Conservation (phyloP, 2,329 filamentous ascomycete genomes). For the Chrysoporthe puriensis region DNA sequence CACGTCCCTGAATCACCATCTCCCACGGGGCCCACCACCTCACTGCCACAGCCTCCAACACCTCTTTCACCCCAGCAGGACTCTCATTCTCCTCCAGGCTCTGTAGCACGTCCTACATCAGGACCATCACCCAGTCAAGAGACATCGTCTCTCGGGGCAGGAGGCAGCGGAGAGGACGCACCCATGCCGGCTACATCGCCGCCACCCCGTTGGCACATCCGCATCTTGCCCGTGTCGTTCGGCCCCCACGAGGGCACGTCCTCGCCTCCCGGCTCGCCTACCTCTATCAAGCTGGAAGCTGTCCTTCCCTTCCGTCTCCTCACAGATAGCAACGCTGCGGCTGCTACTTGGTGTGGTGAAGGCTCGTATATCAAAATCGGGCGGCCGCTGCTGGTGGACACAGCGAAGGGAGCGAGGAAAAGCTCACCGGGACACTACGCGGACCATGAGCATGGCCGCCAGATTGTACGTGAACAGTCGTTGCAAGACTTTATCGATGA, state of each 20-base stretch:
- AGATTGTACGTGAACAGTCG: not conserved
- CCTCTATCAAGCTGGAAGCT: slow-evolving; percentile 16
- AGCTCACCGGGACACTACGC: not conserved
- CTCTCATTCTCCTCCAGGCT: no score
- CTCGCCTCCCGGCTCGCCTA: not conserved
- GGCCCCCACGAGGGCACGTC: no score
- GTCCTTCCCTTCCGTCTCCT: slow-evolving; percentile 13
- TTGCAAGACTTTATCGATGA: slow-evolving; percentile 14
- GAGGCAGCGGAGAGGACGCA: not conserved
- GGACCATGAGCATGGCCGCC: not conserved
- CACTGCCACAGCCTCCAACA: not conserved
- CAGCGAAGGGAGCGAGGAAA: not conserved
- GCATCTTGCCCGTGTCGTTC: slow-evolving; percentile 14
- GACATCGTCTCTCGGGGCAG: not conserved
- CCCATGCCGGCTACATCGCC: not conserved
- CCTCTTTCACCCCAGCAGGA: no score
- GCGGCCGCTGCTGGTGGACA: not conserved
- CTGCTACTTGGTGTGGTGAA: slow-evolving; percentile 1
- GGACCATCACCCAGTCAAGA: not conserved
- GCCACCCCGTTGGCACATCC: slow-evolving; percentile 12
- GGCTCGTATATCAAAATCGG: slow-evolving; percentile 17
- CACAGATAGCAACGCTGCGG: not conserved
- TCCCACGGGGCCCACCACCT: not conserved
- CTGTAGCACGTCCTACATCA: not conserved
- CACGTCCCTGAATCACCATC: not conserved